These are phyloP conservation scores for Raddia distichophylla DNA, from an alignment of 176 grass and related monocot species.

Conservation along the genomic window DNA sequence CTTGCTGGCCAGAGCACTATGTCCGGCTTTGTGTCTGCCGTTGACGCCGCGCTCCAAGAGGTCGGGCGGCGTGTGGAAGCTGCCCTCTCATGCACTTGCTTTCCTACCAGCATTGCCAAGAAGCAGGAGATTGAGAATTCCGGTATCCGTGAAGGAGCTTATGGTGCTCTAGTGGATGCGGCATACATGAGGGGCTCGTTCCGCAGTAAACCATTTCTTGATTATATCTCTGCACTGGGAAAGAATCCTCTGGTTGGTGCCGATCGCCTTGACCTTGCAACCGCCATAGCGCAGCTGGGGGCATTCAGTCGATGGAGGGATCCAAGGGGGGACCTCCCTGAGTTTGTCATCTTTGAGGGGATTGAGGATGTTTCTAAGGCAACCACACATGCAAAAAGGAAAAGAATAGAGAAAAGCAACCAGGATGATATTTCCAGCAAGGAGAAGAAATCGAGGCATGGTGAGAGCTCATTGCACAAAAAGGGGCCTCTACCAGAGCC, in stretches of 20 bases:
- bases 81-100: conserved; percentile 64
- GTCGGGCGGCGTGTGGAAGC: conserved; percentile 48
- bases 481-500: background rate
- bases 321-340: conserved; percentile 53
- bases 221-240: conserved; percentile 63
- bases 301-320: conserved; percentile 66
- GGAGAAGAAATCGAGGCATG: conserved; percentile 28
- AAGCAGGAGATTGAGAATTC: conserved; percentile 65
- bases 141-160: conserved; percentile 57
- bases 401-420: conserved; percentile 31
- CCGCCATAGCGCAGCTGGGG: conserved; percentile 67
- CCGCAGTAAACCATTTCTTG: conserved; percentile 45
- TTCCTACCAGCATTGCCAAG: conserved; percentile 15
- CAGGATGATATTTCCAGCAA: conserved; percentile 37
- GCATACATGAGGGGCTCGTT: conserved; percentile 63
- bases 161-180: conserved; percentile 37
- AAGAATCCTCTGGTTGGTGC: conserved; percentile 43
- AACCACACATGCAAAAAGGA: conserved; percentile 19
- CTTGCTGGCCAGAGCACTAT: conserved; percentile 55
- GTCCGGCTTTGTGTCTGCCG: conserved; percentile 47
- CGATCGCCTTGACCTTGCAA: conserved; percentile 63
- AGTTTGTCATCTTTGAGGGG: conserved; percentile 51
- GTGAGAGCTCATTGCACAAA: conserved; percentile 7
- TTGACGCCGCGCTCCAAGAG: conserved; percentile 63
- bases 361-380: conserved; percentile 34